These are phyloP conservation scores for Solanum hybrid DNA, from an alignment of 305 asterid species.

Conservation along the genomic window DNA sequence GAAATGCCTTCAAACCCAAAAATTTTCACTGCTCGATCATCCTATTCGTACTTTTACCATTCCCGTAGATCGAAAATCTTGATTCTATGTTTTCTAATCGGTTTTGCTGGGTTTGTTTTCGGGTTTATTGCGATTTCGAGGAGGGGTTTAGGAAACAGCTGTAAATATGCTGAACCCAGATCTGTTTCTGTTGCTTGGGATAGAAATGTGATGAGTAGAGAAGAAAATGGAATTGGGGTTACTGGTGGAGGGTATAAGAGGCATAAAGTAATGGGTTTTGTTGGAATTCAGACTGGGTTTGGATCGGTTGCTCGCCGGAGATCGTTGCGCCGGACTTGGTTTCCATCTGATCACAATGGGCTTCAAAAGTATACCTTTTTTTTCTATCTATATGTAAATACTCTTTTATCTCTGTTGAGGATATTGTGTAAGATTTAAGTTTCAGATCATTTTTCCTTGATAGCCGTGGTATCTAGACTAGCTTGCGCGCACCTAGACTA, in stretches of 20 bases:
- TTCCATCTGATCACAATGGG: constrained; percentile 76
- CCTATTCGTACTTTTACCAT: constrained; percentile 22
- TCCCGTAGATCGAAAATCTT: constrained; percentile 48
- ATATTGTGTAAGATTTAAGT: neutral
- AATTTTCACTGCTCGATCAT: constrained; percentile 45
- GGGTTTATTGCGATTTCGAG: constrained; percentile 41
- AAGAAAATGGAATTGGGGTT: neutral
- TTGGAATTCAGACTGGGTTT: constrained; percentile 91
- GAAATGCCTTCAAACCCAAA: constrained; percentile 84
- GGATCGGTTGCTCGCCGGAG: constrained; percentile 67
- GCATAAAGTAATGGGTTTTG: constrained; percentile 84
- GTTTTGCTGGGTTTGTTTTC: constrained; percentile 39
- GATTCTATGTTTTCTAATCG: constrained; percentile 32
- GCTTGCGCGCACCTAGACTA: neutral
- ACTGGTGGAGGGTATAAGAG: constrained; percentile 44
- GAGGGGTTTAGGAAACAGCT: constrained; percentile 23
- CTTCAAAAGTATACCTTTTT: constrained; percentile 48
- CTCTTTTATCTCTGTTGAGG: neutral
- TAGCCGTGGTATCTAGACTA: neutral
- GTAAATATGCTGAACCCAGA: constrained; percentile 45
- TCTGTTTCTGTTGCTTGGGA: constrained; percentile 85
- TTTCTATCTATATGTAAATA: neutral
- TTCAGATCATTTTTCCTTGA: neutral
- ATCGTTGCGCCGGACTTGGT: constrained; percentile 81
- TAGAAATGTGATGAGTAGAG: constrained; percentile 12